Evolutionary conservation across 2,329 filamentous ascomycete species (phyloP).

Genomic region (Aspergillus tamarii): DNA sequence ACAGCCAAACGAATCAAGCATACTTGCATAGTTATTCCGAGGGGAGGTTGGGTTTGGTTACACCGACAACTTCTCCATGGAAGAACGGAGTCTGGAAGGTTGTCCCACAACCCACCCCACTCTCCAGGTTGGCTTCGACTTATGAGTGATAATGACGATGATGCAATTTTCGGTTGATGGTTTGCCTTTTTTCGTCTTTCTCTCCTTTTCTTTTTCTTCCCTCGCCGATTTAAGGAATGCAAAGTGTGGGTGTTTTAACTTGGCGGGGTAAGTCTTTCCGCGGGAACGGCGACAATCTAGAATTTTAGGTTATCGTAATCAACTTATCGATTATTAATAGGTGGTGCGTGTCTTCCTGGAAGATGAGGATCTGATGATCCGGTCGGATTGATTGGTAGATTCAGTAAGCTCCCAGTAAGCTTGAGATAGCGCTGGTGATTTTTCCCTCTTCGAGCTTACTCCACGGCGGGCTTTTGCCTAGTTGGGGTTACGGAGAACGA

Average conservation of each 20-base stretch:
- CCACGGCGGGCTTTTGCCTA: neutral
- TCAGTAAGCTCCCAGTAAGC: neutral
- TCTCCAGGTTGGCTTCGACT: neutral
- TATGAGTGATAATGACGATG: neutral
- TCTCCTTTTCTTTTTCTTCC: neutral
- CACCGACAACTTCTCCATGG: neutral
- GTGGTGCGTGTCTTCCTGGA: neutral
- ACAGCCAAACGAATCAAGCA: neutral
- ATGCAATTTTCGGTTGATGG: neutral
- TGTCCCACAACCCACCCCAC: neutral
- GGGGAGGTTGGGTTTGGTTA: neutral
- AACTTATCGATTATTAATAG: neutral
- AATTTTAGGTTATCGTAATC: neutral
- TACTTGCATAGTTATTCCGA: neutral
- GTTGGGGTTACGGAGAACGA: neutral
- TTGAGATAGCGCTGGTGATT: neutral
- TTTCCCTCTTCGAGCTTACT: neutral
- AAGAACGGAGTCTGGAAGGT: neutral
- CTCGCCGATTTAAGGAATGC: neutral
- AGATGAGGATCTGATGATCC: neutral
- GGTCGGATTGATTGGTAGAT: neutral
- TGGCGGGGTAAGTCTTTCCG: constrained; percentile 6
- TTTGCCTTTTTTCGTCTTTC: neutral
- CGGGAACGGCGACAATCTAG: neutral
- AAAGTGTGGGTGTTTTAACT: neutral